Conservation (phyloP, 805 yeast genomes). For the Ogataea angusta region DNA sequence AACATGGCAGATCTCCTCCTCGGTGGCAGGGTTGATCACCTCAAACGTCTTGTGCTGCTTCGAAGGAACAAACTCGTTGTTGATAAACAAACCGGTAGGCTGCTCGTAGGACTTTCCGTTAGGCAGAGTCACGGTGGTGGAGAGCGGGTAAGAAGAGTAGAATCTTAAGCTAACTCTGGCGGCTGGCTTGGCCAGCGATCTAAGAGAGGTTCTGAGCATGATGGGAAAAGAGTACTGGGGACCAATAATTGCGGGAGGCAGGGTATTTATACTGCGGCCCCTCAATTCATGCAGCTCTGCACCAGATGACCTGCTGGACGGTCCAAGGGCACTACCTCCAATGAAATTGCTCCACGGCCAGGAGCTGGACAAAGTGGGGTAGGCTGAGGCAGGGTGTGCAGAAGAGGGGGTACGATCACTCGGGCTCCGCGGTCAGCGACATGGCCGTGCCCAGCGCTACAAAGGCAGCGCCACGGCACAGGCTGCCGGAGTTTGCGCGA, state of each 20-base stretch:
- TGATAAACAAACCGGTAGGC: conserved; percentile 59
- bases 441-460: background rate
- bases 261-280: conserved; percentile 5
- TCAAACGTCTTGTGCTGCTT: conserved; percentile 49
- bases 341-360: conserved; percentile 3
- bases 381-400: conserved; percentile 14
- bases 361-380: conserved; percentile 11
- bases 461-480: too few relatives aligned
- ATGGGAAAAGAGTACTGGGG: background rate
- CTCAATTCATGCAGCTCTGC: background rate
- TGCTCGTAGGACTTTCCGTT: conserved; percentile 62
- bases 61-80: conserved; percentile 53
- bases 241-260: too few relatives aligned
- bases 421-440: background rate
- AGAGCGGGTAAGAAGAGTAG: conserved; percentile 35
- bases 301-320: conserved; percentile 1
- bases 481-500: too few relatives aligned
- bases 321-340: conserved; percentile 6
- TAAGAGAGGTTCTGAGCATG: conserved; percentile 22
- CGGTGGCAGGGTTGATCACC: conserved; percentile 51
- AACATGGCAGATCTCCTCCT: conserved; percentile 47
- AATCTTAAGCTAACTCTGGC: conserved; percentile 16
- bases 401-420: conserved; percentile 8
- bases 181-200: conserved; percentile 15
- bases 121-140: conserved; percentile 50